Percentiles rank a stretch among this genome's conserved stretches.
phyloP scores from a whole-genome alignment of 495 filamentous ascomycete genomes.

The Lindgomyces ingoldianus region DNA sequence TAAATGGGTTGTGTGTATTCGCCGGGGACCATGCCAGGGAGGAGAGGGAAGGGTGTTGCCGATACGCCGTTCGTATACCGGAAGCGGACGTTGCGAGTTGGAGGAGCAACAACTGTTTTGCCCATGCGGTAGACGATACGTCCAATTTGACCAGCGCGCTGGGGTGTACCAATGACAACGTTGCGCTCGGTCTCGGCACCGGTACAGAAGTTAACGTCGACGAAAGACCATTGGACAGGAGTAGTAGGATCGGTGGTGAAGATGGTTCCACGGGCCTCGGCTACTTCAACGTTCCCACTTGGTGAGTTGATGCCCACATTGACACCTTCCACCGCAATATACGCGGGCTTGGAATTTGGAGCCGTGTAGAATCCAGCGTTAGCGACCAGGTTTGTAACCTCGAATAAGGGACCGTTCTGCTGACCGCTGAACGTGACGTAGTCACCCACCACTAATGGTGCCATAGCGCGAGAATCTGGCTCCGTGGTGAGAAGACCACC shows the following conservation, averaged over 20 bases:
- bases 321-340: not conserved
- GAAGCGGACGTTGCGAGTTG: slow-evolving; percentile 2
- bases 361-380: slow-evolving; percentile 1
- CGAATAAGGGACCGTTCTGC: not conserved
- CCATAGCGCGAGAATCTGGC: not conserved
- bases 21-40: not conserved
- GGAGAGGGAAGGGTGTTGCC: not conserved
- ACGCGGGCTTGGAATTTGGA: not conserved
- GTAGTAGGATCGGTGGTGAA: not conserved
- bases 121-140: not conserved
- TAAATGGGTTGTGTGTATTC: not conserved
- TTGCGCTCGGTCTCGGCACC: not conserved
- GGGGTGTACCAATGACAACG: not conserved
- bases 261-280: not conserved
- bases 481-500: not conserved
- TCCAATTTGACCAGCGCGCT: not conserved
- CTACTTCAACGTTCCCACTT: not conserved
- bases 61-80: not conserved
- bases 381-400: not conserved
- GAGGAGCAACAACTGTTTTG: not conserved
- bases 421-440: not conserved
- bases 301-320: not conserved
- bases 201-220: not conserved
- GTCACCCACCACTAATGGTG: not conserved
- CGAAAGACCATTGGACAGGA: not conserved